Conservation (phyloP, 768 basidiomycete genomes). For the Pleurotus platypus region DNA sequence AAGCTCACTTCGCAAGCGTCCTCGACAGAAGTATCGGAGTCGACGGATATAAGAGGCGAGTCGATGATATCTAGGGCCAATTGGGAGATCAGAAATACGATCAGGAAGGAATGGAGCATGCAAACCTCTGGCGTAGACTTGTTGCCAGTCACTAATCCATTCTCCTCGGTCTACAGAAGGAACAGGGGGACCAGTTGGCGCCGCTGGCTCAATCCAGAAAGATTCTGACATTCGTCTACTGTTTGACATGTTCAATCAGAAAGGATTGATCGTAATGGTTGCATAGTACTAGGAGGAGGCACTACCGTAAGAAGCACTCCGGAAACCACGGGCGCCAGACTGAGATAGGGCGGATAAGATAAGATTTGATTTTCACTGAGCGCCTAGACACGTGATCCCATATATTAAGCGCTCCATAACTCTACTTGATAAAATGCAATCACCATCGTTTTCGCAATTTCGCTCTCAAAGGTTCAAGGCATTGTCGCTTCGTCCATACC, state of each 20-base stretch:
- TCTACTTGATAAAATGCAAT: no score
- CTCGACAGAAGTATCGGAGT: slow-evolving; percentile 73
- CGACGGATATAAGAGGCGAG: slow-evolving; percentile 59
- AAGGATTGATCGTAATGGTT: no score
- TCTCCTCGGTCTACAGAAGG: slow-evolving; percentile 30
- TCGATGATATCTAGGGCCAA: slow-evolving; percentile 60
- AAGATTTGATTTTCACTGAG: no score
- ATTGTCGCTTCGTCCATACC: no score
- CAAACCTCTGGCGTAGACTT: slow-evolving; percentile 55
- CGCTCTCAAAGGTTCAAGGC: no score
- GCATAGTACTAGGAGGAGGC: no score
- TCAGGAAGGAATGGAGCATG: not conserved
- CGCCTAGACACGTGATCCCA: no score
- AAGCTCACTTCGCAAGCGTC: slow-evolving; percentile 72
- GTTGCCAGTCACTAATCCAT: slow-evolving; percentile 60
- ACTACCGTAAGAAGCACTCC: no score
- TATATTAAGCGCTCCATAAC: no score
- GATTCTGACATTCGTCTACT: slow-evolving; percentile 36
- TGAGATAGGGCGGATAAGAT: no score
- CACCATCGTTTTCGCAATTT: no score
- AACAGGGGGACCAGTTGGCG: slow-evolving; percentile 14
- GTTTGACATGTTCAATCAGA: slow-evolving; percentile 23
- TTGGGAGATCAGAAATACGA: not conserved
- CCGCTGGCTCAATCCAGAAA: slow-evolving; percentile 23
- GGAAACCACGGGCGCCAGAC: no score